These are phyloP conservation scores for Populus hybrid DNA, from an alignment of 441 rosid genomes.

Conservation along the genomic window DNA sequence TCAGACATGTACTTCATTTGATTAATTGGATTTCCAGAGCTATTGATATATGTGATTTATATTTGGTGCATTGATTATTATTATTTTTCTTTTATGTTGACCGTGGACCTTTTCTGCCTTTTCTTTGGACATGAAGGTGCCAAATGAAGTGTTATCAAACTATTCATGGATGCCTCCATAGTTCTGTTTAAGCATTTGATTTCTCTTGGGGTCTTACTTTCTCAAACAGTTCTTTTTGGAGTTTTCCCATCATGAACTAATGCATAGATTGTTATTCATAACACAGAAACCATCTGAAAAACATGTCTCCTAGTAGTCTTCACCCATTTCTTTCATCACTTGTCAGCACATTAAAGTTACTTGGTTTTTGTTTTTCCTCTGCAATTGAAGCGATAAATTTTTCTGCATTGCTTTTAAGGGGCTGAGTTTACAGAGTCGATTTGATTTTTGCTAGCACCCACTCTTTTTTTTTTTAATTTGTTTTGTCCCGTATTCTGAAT, in stretches of 20 bases:
- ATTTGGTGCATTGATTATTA: conserved; percentile 1
- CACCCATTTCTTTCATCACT: background rate
- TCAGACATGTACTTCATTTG: conserved; percentile 15
- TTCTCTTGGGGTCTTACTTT: background rate
- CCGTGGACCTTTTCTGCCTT: background rate
- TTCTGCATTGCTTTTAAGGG: background rate
- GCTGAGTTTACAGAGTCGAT: background rate
- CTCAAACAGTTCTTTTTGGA: background rate
- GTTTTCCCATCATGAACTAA: background rate
- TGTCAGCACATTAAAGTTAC: background rate
- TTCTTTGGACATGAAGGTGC: background rate
- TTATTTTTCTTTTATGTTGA: background rate
- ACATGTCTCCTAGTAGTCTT: background rate
- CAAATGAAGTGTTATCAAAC: background rate
- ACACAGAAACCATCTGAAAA: background rate
- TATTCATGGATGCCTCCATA: background rate
- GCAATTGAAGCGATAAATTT: background rate
- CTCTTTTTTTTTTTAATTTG: background rate
- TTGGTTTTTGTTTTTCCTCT: background rate
- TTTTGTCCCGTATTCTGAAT: background rate
- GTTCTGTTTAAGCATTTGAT: background rate
- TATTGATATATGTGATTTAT: background rate
- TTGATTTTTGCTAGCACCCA: background rate
- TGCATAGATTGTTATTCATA: background rate
- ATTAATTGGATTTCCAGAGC: conserved; percentile 5